These are phyloP conservation scores for Lantana camara DNA, from an alignment of 257 asterid genomes.

Conservation along the genomic window DNA sequence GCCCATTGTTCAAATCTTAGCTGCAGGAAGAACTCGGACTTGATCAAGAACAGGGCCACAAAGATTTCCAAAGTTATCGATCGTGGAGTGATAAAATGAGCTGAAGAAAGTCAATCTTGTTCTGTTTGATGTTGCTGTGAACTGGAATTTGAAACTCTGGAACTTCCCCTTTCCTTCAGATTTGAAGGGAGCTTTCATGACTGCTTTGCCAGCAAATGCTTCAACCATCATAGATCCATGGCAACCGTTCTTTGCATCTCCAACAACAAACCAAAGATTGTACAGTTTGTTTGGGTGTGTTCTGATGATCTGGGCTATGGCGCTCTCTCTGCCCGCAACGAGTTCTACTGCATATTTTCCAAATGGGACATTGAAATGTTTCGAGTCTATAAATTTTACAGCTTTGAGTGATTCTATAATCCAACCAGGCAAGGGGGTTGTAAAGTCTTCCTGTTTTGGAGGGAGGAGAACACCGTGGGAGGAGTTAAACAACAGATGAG, in stretches of 20 bases:
- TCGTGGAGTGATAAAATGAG: conserved; percentile 57
- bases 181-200: conserved; percentile 48
- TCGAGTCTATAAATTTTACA: conserved; percentile 58
- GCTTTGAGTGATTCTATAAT: conserved; percentile 74
- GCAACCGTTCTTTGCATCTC: conserved; percentile 71
- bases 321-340: conserved; percentile 76
- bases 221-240: conserved; percentile 74
- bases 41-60: conserved; percentile 80
- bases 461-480: conserved; percentile 72
- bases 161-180: conserved; percentile 54
- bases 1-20: conserved; percentile 17
- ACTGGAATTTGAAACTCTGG: conserved; percentile 45
- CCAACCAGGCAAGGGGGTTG: conserved; percentile 86
- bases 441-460: conserved; percentile 57
- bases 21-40: conserved; percentile 46
- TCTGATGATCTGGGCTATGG: conserved; percentile 61
- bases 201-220: conserved; percentile 60
- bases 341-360: conserved; percentile 65
- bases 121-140: conserved; percentile 47
- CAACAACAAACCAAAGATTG: conserved; percentile 46
- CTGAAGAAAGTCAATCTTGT: conserved; percentile 74
- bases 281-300: conserved; percentile 55
- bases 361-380: conserved; percentile 57
- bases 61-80: conserved; percentile 52
- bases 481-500: conserved; percentile 54